These are phyloP conservation scores for Naganishia onofrii DNA, from an alignment of 768 basidiomycete genomes.

Conservation along the genomic window DNA sequence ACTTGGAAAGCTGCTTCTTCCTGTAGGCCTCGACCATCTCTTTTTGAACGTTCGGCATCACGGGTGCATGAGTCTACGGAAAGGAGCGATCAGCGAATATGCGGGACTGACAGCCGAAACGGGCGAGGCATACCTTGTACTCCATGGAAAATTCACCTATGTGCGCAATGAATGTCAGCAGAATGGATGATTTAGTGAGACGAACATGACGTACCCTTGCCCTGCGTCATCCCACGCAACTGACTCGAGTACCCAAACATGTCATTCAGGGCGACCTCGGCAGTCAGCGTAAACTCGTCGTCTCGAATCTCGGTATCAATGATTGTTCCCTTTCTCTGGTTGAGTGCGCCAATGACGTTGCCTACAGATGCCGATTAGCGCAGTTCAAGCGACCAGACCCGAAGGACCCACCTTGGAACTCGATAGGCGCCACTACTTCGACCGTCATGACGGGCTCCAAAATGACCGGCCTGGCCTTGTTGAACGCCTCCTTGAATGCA, in stretches of 20 bases:
- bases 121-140: slow-evolving; percentile 57
- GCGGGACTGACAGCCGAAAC: slow-evolving; percentile 35
- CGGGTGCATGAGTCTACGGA: slow-evolving; percentile 71
- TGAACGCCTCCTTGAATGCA: slow-evolving; percentile 87
- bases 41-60: slow-evolving; percentile 78
- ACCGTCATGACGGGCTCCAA: slow-evolving; percentile 99
- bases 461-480: slow-evolving; percentile 71
- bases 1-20: slow-evolving; percentile 63
- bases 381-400: background rate
- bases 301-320: slow-evolving; percentile 93
- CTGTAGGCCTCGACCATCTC: slow-evolving; percentile 83
- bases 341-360: slow-evolving; percentile 88
- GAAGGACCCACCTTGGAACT: slow-evolving; percentile 68
- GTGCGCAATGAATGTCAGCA: slow-evolving; percentile 1
- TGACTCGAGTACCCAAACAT: slow-evolving; percentile 98
- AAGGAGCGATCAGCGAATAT: background rate
- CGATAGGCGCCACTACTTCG: slow-evolving; percentile 89
- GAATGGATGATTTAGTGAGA: slow-evolving; percentile 49
- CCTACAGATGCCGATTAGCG: slow-evolving; percentile 53
- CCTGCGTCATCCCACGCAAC: slow-evolving; percentile 89
- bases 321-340: slow-evolving; percentile 87
- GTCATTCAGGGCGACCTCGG: slow-evolving; percentile 91
- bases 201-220: slow-evolving; percentile 84
- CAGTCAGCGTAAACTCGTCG: slow-evolving; percentile 87
- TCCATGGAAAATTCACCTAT: slow-evolving; percentile 58